phyloP scores from a whole-genome alignment of 2,329 filamentous ascomycete species.

The Sporothrix humicola region DNA sequence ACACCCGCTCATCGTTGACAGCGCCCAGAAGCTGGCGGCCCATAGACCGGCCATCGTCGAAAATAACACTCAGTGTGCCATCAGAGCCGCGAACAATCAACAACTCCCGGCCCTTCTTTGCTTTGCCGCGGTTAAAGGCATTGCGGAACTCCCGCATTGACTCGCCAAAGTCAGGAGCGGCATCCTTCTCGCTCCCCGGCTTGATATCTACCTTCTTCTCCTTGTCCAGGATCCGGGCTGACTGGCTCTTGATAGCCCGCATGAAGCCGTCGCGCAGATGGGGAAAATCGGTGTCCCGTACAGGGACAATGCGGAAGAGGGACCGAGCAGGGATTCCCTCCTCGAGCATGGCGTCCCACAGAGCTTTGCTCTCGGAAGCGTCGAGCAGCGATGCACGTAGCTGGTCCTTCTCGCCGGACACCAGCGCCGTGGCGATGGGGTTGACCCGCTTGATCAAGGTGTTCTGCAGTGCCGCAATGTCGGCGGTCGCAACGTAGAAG shows the following conservation, averaged over 20 bases:
- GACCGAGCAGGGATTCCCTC: conserved; percentile 71
- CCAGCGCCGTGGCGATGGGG: conserved; percentile 78
- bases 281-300: conserved; percentile 91
- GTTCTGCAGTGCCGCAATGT: conserved; percentile 80
- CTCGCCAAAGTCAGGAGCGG: conserved; percentile 64
- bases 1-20: conserved; percentile 79
- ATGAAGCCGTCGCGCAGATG: conserved; percentile 93
- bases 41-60: conserved; percentile 58
- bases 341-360: conserved; percentile 75
- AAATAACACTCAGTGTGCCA: conserved; percentile 72
- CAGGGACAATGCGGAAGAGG: conserved; percentile 82
- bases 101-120: conserved; percentile 80
- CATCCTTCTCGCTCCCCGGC: conserved; percentile 36
- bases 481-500: conserved; percentile 83
- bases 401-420: conserved; percentile 78
- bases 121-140: conserved; percentile 79
- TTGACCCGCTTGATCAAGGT: conserved; percentile 78
- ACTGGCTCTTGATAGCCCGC: conserved; percentile 77
- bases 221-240: conserved; percentile 49
- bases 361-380: conserved; percentile 67
- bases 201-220: conserved; percentile 40
- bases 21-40: conserved; percentile 67
- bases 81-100: conserved; percentile 69
- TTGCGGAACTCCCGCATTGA: conserved; percentile 78
- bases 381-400: conserved; percentile 74